Conservation (phyloP, 169 alveolate species). For the Plasmodium ovale region DNA sequence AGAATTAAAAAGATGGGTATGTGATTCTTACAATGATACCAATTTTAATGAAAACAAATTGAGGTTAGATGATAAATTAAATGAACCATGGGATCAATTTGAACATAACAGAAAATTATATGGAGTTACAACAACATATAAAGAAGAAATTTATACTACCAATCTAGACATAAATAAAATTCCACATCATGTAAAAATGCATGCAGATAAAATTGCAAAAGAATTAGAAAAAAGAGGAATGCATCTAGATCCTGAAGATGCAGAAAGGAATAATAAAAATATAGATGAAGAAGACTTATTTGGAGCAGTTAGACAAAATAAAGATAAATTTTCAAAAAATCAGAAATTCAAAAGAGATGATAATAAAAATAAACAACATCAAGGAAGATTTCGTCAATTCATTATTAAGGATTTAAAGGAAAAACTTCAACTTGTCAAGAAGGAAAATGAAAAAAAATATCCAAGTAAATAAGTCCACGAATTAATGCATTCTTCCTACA, state of each 20-base stretch:
- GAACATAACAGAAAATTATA: slow-evolving; percentile 71
- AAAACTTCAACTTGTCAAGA: slow-evolving; percentile 61
- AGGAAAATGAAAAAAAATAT: slow-evolving; percentile 64
- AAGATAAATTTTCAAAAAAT: slow-evolving; percentile 29
- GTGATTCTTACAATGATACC: slow-evolving; percentile 15
- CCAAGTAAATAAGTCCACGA: slow-evolving; percentile 32
- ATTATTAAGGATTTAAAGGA: slow-evolving; percentile 62
- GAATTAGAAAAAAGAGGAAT: slow-evolving; percentile 79
- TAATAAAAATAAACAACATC: slow-evolving; percentile 16
- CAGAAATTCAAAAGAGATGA: slow-evolving; percentile 59
- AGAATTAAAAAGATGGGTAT: slow-evolving; percentile 74
- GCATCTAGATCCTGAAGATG: slow-evolving; percentile 79
- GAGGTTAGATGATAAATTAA: slow-evolving; percentile 41
- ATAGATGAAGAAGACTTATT: slow-evolving; percentile 82
- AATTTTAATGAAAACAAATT: slow-evolving; percentile 26
- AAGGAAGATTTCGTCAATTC: slow-evolving; percentile 27
- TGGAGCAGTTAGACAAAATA: slow-evolving; percentile 64
- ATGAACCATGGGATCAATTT: slow-evolving; percentile 76
- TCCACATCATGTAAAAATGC: slow-evolving; percentile 81
- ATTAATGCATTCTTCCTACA: not conserved
- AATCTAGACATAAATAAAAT: slow-evolving; percentile 79
- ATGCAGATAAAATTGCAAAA: slow-evolving; percentile 81
- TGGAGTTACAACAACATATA: slow-evolving; percentile 76
- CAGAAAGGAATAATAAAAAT: slow-evolving; percentile 77
- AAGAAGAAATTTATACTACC: slow-evolving; percentile 85